Evolutionary conservation across 805 yeast genomes (phyloP), one percentile per base, ranked within the genome.

Genomic region (Candida ponderosae): DNA sequence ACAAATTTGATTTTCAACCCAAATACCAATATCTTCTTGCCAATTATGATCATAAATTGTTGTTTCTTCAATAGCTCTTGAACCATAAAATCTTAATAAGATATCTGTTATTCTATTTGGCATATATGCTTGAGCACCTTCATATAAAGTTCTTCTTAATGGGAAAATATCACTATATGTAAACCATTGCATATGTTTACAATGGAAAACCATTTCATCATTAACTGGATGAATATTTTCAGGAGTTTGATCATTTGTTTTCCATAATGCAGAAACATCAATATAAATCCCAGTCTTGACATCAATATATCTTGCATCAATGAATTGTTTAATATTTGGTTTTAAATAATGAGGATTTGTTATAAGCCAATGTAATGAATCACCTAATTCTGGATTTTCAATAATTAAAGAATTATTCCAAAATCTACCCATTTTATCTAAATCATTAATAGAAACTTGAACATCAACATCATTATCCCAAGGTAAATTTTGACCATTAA

Each of bases 391-490:
- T 15, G 57, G 56, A 34, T 47, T 41, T 37, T 76, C 80, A 6
- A 74, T 52, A 21, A 76, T 60, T 16, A 76, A 46, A 1, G 74
- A 57, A 43, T 72, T 76, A 48, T 77, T 76, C 50, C 56, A 74
- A 14, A 55, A 41, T 30, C 65, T 52, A 4, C 76, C 76, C 29
- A 78, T 48, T 29, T 45, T 51, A 34, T 60, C 56, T 35, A 74
- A 49, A 28, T 71, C 69, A 3, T 44, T 48, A 40, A 71, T 68
- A 1, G 81, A 70, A 50, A 77, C 58, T 47, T 76, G 81, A n/a
- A 74, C 79, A 57, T 78, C 83, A 26, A 74, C 56, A 47, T 77
- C 82, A 32, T 63, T 61, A 52, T 77, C 84, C 80, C 81, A 78
- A 7, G 79, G 79, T 43, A 78, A 60, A 5, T 65, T 58, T 40